Evolutionary conservation across 2,329 filamentous ascomycete genomes (phyloP).

Genomic region (Oidium heveae): DNA sequence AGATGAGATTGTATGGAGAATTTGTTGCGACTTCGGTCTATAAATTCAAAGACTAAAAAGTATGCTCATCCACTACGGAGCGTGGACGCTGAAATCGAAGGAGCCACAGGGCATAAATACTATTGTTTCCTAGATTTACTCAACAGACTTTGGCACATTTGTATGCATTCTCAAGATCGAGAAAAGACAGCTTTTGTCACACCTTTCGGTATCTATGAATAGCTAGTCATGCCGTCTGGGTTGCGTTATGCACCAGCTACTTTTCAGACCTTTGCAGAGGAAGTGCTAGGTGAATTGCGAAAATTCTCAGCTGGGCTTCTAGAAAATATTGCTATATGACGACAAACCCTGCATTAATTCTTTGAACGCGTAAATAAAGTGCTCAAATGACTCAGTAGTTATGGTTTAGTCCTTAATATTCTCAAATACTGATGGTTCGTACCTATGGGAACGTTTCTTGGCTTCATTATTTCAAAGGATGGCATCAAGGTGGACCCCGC

Average conservation of each 20-base stretch:
- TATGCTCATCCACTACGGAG: neutral
- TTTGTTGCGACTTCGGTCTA: neutral
- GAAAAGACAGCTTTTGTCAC: neutral
- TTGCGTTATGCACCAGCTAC: conserved; percentile 1
- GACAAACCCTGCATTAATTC: neutral
- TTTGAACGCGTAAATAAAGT: neutral
- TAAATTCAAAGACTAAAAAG: neutral
- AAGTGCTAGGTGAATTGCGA: neutral
- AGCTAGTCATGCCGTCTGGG: conserved; percentile 1
- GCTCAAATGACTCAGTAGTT: neutral
- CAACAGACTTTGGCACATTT: neutral
- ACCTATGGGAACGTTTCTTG: neutral
- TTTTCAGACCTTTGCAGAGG: conserved; percentile 1
- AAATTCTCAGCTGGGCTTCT: neutral
- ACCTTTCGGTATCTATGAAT: neutral
- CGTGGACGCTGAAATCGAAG: neutral
- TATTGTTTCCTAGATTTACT: neutral
- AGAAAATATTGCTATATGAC: neutral
- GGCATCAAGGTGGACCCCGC: neutral
- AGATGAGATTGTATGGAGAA: neutral
- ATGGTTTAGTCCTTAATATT: neutral
- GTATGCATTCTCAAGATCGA: neutral
- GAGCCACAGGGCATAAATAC: neutral
- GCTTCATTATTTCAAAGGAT: neutral
- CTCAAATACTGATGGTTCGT: neutral